These are phyloP conservation scores for Haplosporangium sp. DNA, from an alignment of 371 early-diverging fungal genomes.

Conservation along the genomic window DNA sequence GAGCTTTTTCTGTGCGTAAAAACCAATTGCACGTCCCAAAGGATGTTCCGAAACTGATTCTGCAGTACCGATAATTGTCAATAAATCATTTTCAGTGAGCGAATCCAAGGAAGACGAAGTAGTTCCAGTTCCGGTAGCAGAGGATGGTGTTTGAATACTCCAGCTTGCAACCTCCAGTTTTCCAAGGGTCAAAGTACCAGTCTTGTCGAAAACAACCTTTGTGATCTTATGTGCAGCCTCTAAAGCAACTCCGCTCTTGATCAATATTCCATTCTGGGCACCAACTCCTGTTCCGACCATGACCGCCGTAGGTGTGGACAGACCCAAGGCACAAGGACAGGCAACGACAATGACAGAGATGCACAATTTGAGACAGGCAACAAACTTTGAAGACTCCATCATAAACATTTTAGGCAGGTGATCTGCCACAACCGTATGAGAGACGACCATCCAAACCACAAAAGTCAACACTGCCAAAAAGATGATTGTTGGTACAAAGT, in stretches of 20 bases:
- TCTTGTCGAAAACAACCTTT: slow-evolving; percentile 96
- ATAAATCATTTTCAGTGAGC: slow-evolving; percentile 60
- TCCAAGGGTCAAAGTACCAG: slow-evolving; percentile 94
- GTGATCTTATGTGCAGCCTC: slow-evolving; percentile 86
- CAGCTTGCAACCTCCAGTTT: slow-evolving; percentile 78
- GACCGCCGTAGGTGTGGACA: slow-evolving; percentile 97
- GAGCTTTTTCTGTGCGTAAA: slow-evolving; percentile 65
- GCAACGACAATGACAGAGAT: slow-evolving; percentile 97
- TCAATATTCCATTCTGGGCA: slow-evolving; percentile 90
- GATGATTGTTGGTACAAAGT: slow-evolving; percentile 93
- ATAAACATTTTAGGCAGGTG: slow-evolving; percentile 67
- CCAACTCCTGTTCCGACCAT: slow-evolving; percentile 99
- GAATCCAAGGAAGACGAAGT: slow-evolving; percentile 26
- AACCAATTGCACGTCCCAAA: slow-evolving; percentile 83
- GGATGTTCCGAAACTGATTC: slow-evolving; percentile 91
- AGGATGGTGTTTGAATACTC: slow-evolving; percentile 25
- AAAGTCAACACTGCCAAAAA: slow-evolving; percentile 79
- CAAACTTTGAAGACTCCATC: slow-evolving; percentile 76
- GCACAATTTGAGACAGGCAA: slow-evolving; percentile 88
- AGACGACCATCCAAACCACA: slow-evolving; percentile 79
- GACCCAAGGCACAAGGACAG: slow-evolving; percentile 96
- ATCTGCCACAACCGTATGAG: slow-evolving; percentile 59
- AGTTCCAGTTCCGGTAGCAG: slow-evolving; percentile 18
- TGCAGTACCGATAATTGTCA: slow-evolving; percentile 78
- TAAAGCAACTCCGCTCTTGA: slow-evolving; percentile 88